phyloP scores from a whole-genome alignment of 805 yeast genomes.

The Pichia thaimueangensis region DNA sequence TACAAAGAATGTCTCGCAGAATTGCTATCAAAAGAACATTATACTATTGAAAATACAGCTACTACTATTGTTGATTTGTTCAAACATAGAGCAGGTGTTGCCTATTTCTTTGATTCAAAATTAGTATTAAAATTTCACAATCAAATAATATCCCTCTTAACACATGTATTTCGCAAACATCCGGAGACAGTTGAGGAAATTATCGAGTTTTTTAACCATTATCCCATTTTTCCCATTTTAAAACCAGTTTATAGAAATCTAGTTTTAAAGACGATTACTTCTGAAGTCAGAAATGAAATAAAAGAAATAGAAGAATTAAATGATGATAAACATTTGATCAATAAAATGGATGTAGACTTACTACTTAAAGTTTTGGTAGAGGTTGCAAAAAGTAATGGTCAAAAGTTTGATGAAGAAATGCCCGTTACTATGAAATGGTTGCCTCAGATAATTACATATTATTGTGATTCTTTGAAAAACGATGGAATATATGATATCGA shows the following conservation, averaged over 20 bases:
- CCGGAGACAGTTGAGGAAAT: constrained; percentile 10
- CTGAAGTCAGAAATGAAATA: constrained; percentile 1
- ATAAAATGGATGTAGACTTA: neutral
- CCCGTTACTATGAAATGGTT: constrained; percentile 21
- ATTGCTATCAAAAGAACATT: neutral
- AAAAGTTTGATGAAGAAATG: neutral
- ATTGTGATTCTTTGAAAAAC: constrained; percentile 17
- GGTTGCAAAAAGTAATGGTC: neutral
- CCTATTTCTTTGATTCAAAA: constrained; percentile 5
- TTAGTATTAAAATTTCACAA: constrained; percentile 6
- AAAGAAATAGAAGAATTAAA: neutral
- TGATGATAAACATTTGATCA: neutral
- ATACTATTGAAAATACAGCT: constrained; percentile 1
- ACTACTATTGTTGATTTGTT: neutral
- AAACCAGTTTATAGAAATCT: constrained; percentile 17
- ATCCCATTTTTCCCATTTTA: constrained; percentile 25
- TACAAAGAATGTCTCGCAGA: constrained; percentile 3
- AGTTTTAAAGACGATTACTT: constrained; percentile 4
- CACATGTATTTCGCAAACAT: constrained; percentile 9
- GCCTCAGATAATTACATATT: constrained; percentile 21
- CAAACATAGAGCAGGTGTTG: neutral
- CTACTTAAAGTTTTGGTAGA: constrained; percentile 1
- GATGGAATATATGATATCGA: constrained; percentile 12
- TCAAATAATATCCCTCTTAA: constrained; percentile 6
- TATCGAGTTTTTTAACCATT: constrained; percentile 19